phyloP scores from a whole-genome alignment of 768 basidiomycete species.

The Phylloporus arenicola region DNA sequence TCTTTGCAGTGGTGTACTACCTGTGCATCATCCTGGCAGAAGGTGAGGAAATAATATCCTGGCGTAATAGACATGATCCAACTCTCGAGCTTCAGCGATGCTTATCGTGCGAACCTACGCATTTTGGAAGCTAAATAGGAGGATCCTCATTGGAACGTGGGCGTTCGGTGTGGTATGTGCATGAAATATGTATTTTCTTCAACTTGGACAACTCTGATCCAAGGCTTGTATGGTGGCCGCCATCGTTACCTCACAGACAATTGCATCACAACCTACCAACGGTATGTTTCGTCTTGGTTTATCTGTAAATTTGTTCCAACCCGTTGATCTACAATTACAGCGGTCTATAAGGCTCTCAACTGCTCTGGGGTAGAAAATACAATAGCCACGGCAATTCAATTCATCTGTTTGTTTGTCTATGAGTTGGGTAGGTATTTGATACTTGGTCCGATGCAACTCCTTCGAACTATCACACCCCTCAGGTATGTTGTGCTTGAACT shows the following conservation, averaged over 20 bases:
- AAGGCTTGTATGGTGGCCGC: slow-evolving; percentile 6
- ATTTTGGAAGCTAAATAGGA: slow-evolving; percentile 16
- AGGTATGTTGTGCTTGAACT: slow-evolving; percentile 17
- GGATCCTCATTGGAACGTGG: slow-evolving; percentile 14
- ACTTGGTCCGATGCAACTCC: background rate
- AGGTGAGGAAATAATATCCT: slow-evolving; percentile 5
- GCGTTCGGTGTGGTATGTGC: slow-evolving; percentile 7
- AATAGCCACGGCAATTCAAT: slow-evolving; percentile 8
- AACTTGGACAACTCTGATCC: background rate
- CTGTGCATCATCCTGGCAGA: slow-evolving; percentile 13
- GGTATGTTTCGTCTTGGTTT: slow-evolving; percentile 1
- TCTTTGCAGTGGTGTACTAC: slow-evolving; percentile 10
- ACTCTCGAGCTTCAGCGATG: slow-evolving; percentile 5
- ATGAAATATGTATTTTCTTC: background rate
- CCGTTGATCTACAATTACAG: background rate
- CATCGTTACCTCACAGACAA: slow-evolving; percentile 7
- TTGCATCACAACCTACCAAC: background rate
- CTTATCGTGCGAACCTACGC: slow-evolving; percentile 18
- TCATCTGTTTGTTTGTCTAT: slow-evolving; percentile 10
- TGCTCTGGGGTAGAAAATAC: slow-evolving; percentile 5
- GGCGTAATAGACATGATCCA: background rate
- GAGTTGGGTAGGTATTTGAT: slow-evolving; percentile 8
- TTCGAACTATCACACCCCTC: background rate
- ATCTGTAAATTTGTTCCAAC: background rate
- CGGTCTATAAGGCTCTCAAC: slow-evolving; percentile 7